Evolutionary conservation across 2,329 filamentous ascomycete genomes (phyloP).

Genomic region (Sporothrix dimorphospora): DNA sequence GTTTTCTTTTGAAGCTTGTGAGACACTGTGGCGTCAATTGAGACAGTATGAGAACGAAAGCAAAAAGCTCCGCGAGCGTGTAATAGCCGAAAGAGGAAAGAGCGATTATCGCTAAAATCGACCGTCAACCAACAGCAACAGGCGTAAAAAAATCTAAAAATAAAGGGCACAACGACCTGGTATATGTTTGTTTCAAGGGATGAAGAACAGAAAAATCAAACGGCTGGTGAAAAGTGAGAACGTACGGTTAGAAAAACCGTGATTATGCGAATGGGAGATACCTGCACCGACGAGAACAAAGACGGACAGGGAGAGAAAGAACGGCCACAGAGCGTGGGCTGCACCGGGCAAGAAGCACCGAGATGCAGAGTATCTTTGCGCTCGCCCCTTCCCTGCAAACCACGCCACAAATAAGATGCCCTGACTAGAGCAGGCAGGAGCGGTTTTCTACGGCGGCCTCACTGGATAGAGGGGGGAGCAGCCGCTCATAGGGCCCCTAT

Average conservation of each 20-base stretch:
- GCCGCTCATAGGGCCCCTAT: not conserved
- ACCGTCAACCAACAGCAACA: not conserved
- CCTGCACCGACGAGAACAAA: not conserved
- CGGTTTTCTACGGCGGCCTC: not conserved
- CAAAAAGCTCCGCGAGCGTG: not conserved
- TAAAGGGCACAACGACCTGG: not conserved
- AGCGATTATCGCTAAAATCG: not conserved
- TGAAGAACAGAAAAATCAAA: not conserved
- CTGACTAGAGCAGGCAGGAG: slow-evolving; percentile 6
- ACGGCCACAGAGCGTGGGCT: not conserved
- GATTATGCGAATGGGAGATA: not conserved
- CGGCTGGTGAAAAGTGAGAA: not conserved
- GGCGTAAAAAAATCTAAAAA: not conserved
- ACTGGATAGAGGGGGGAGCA: not conserved
- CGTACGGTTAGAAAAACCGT: not conserved
- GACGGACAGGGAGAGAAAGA: not conserved
- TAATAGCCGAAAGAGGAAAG: slow-evolving; percentile 24
- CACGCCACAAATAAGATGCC: not conserved
- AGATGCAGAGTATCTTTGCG: not conserved
- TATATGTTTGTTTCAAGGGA: not conserved
- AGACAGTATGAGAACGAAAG: not conserved
- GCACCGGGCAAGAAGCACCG: not conserved
- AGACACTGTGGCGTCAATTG: slow-evolving; percentile 11
- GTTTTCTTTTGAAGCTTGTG: not conserved
- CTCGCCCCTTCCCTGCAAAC: not conserved